Percentiles rank a stretch among this genome's conserved stretches.
These are phyloP conservation scores for Phytophthora aleatoria DNA, from an alignment of 352 stramenopile genomes.

Conservation along the genomic window DNA sequence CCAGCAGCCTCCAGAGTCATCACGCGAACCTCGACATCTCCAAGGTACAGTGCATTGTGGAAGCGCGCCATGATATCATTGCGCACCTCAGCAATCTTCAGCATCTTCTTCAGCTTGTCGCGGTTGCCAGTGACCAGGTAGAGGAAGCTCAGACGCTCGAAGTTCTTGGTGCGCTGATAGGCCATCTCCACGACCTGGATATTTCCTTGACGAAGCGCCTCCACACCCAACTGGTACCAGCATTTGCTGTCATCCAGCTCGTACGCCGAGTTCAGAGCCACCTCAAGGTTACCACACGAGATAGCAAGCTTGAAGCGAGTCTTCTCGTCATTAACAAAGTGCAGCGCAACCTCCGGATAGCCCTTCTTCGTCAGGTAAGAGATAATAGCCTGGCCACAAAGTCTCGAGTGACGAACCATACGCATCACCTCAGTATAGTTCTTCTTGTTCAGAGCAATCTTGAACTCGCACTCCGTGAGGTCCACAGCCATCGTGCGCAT, in stretches of 20 bases:
- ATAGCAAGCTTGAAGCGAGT: slow-evolving; percentile 98
- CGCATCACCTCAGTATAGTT: slow-evolving; percentile 99
- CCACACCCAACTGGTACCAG: slow-evolving; percentile 97
- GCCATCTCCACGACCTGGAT: slow-evolving; percentile 99
- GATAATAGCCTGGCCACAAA: slow-evolving; percentile 99
- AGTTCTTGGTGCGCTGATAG: slow-evolving; percentile 99
- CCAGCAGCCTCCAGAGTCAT: slow-evolving; percentile 95
- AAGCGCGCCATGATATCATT: slow-evolving; percentile 99
- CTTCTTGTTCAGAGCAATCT: slow-evolving; percentile 94
- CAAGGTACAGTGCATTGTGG: slow-evolving; percentile 98
- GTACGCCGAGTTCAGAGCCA: slow-evolving; percentile 96
- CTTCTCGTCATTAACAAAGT: slow-evolving; percentile 99
- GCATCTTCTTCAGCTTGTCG: slow-evolving; percentile 99
- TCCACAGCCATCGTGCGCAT: slow-evolving; percentile 97
- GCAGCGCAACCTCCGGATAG: slow-evolving; percentile 99
- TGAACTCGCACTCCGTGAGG: slow-evolving; percentile 99
- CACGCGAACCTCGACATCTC: slow-evolving; percentile 95
- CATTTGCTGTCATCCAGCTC: slow-evolving; percentile 95
- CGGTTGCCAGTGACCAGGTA: slow-evolving; percentile 99
- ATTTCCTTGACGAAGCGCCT: slow-evolving; percentile 98
- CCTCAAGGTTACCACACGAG: slow-evolving; percentile 99
- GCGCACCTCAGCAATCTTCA: slow-evolving; percentile 98
- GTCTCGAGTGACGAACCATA: slow-evolving; percentile 96
- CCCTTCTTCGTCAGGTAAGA: slow-evolving; percentile 99
- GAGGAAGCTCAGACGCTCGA: slow-evolving; percentile 99